A percentile compares a stretch with the other conserved stretches of the same genome.
phyloP scores from a whole-genome alignment of 306 rosid genomes.

The Parietaria judaica region DNA sequence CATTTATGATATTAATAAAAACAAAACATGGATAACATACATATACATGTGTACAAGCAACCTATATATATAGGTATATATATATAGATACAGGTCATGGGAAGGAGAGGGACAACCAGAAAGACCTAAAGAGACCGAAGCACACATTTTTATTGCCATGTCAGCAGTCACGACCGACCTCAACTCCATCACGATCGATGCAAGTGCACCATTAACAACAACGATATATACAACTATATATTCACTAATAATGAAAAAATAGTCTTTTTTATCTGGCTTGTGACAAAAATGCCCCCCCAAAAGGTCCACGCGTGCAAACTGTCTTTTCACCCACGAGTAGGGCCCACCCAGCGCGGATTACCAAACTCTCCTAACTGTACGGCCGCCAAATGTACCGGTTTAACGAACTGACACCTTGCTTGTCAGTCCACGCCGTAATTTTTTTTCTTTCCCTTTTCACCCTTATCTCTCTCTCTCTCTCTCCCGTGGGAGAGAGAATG shows the following conservation, averaged over 20 bases:
- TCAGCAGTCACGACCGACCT: not conserved
- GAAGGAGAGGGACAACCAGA: not conserved
- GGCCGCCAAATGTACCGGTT: slow-evolving; percentile 16
- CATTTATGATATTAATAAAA: too few species aligned
- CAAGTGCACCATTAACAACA: slow-evolving; percentile 24
- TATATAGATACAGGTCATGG: not conserved
- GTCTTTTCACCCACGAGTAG: not conserved
- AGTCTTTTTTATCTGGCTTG: too few species aligned
- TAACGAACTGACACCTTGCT: slow-evolving; percentile 11
- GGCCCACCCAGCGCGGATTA: slow-evolving; percentile 20
- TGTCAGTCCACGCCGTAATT: slow-evolving; percentile 2
- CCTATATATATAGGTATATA: too few species aligned
- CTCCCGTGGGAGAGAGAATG: not conserved
- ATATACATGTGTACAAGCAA: too few species aligned
- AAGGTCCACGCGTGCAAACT: slow-evolving; percentile 4
- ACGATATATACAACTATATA: not conserved
- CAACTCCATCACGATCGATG: slow-evolving; percentile 16
- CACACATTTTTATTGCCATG: not conserved
- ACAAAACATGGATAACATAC: too few species aligned
- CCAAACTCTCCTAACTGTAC: slow-evolving; percentile 25
- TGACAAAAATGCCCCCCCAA: not conserved
- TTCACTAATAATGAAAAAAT: too few species aligned
- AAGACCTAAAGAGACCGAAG: not conserved
- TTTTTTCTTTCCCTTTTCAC: not conserved
- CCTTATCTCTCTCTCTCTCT: not conserved